These are phyloP conservation scores for Chlorophyllum brunneum DNA, from an alignment of 768 basidiomycete species.

Conservation along the genomic window DNA sequence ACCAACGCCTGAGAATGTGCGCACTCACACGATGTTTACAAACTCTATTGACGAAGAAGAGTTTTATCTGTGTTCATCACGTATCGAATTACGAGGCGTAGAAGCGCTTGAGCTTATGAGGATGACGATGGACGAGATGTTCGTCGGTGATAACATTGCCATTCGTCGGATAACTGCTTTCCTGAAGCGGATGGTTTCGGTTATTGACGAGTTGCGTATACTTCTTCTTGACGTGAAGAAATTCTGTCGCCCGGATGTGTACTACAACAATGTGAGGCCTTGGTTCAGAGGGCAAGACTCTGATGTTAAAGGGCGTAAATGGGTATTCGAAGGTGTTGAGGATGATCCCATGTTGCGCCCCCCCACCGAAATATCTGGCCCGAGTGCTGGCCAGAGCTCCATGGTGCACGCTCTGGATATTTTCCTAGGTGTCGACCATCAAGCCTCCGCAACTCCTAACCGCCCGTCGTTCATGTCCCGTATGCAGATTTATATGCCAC, in stretches of 20 bases:
- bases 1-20: slow-evolving; percentile 59
- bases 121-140: slow-evolving; percentile 84
- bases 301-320: slow-evolving; percentile 36
- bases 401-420: slow-evolving; percentile 74
- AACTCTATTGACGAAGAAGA: slow-evolving; percentile 79
- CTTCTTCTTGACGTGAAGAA: slow-evolving; percentile 68
- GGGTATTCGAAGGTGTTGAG: slow-evolving; percentile 48
- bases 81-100: slow-evolving; percentile 88
- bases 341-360: slow-evolving; percentile 34
- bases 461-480: slow-evolving; percentile 56
- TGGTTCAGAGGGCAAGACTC: slow-evolving; percentile 83
- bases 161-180: slow-evolving; percentile 63
- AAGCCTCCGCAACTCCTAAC: slow-evolving; percentile 22
- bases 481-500: slow-evolving; percentile 85
- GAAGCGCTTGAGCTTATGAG: slow-evolving; percentile 85
- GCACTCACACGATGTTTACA: slow-evolving; percentile 72
- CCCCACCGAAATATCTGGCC: slow-evolving; percentile 67
- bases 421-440: slow-evolving; percentile 68
- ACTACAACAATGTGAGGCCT: slow-evolving; percentile 72
- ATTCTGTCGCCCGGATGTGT: slow-evolving; percentile 72
- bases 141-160: slow-evolving; percentile 70
- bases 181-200: slow-evolving; percentile 56
- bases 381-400: slow-evolving; percentile 82
- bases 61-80: slow-evolving; percentile 87
- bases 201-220: slow-evolving; percentile 64